Conservation (phyloP, 2,329 filamentous ascomycete species). For the Berkeleyomyces rouxiae region DNA sequence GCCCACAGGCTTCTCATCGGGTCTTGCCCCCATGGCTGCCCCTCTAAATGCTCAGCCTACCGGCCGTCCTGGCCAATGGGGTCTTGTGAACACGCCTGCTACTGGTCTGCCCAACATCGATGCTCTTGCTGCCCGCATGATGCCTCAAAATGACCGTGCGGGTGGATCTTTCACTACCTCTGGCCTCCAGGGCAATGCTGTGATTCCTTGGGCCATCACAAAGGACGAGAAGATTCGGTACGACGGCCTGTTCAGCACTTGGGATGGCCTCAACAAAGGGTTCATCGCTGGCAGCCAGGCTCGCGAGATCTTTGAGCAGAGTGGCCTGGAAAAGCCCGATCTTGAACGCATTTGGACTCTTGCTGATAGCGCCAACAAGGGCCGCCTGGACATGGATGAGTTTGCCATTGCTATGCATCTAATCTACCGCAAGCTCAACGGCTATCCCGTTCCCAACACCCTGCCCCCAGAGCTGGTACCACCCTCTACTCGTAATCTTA, state of each 20-base stretch:
- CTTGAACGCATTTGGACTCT: conserved; percentile 90
- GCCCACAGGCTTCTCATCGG: conserved; percentile 41
- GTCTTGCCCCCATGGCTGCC: conserved; percentile 40
- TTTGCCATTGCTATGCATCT: conserved; percentile 98
- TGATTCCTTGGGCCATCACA: conserved; percentile 94
- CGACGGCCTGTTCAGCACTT: conserved; percentile 84
- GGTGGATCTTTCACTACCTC: conserved; percentile 65
- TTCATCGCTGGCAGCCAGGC: conserved; percentile 84
- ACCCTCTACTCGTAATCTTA: conserved; percentile 85
- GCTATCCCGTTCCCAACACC: conserved; percentile 75
- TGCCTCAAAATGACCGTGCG: conserved; percentile 90
- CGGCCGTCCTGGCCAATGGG: conserved; percentile 86
- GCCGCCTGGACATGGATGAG: conserved; percentile 85
- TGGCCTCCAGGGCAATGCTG: conserved; percentile 81
- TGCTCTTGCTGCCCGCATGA: conserved; percentile 80
- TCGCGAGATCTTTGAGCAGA: conserved; percentile 94
- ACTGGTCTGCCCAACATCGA: conserved; percentile 87
- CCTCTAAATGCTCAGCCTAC: conserved; percentile 86
- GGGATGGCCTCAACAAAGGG: conserved; percentile 88
- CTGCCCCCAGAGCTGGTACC: conserved; percentile 86
- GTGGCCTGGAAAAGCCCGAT: conserved; percentile 77
- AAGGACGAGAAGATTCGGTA: conserved; percentile 98
- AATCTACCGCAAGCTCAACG: conserved; percentile 93
- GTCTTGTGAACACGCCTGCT: conserved; percentile 86
- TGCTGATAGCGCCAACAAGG: conserved; percentile 84